Evolutionary conservation across 208 protist genomes (phyloP).

Genomic region (Herpetomonas samuelpessoai): DNA sequence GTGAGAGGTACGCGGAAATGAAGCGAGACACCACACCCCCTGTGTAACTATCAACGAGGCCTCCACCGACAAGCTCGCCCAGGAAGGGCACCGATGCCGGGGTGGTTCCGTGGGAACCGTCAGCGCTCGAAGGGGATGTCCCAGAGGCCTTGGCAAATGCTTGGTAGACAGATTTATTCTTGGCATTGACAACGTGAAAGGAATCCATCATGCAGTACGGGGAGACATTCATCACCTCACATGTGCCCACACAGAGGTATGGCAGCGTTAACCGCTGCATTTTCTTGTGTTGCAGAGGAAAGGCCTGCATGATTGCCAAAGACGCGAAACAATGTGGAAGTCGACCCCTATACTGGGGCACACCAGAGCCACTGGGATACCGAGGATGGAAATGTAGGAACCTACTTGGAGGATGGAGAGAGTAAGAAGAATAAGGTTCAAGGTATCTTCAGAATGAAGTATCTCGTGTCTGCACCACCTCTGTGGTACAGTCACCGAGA

Average conservation of each 20-base stretch:
- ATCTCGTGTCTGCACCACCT: too few species aligned
- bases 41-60: slow-evolving; percentile 72
- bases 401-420: too few species aligned
- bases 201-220: slow-evolving; percentile 48
- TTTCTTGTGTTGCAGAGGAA: slow-evolving; percentile 78
- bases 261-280: slow-evolving; percentile 60
- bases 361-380: too few species aligned
- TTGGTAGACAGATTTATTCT: slow-evolving; percentile 40
- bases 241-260: slow-evolving; percentile 64
- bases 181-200: slow-evolving; percentile 64
- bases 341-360: too few species aligned
- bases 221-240: slow-evolving; percentile 81
- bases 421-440: too few species aligned
- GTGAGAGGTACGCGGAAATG: slow-evolving; percentile 47
- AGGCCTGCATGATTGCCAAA: slow-evolving; percentile 52
- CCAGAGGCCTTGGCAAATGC: background rate
- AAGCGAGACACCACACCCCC: slow-evolving; percentile 42
- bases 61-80: slow-evolving; percentile 63
- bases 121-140: too few species aligned
- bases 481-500: too few species aligned
- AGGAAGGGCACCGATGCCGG: slow-evolving; percentile 19
- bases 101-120: too few species aligned
- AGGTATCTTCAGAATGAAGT: too few species aligned
- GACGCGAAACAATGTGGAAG: too few species aligned
- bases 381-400: too few species aligned